phyloP scores from a whole-genome alignment of 768 basidiomycete genomes.

The Strobilomyces echinocephalus region DNA sequence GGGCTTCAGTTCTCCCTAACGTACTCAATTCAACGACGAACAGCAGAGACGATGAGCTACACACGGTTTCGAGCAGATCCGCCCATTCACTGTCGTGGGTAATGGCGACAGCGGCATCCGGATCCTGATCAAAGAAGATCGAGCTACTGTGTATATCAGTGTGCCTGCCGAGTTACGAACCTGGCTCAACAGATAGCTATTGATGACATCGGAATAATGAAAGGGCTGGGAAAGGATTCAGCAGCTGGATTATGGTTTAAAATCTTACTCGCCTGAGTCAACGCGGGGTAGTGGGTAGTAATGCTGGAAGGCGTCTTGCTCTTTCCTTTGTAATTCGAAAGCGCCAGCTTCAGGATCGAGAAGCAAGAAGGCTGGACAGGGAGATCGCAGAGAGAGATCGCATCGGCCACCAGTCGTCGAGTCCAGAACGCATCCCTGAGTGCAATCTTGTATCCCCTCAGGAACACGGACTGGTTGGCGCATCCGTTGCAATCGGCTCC shows the following conservation, averaged over 20 bases:
- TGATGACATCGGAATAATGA: not conserved
- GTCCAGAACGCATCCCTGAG: not conserved
- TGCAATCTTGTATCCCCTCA: not conserved
- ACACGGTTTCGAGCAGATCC: not conserved
- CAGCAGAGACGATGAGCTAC: not conserved
- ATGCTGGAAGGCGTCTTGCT: no score
- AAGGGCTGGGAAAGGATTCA: not conserved
- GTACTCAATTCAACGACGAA: not conserved
- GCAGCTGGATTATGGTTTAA: not conserved
- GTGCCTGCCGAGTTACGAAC: not conserved
- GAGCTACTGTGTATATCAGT: not conserved
- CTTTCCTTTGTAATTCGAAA: not conserved
- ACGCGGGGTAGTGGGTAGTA: no score
- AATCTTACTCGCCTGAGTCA: not conserved
- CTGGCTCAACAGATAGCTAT: not conserved
- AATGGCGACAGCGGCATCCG: not conserved
- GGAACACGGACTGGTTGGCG: not conserved
- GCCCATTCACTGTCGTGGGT: not conserved
- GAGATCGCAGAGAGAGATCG: not conserved
- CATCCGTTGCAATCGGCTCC: not conserved
- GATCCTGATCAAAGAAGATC: not conserved
- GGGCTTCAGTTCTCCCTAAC: not conserved
- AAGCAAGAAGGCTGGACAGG: not conserved
- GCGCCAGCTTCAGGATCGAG: not conserved
- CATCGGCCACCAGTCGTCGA: no score